These are phyloP conservation scores for Venturia asperata DNA, from an alignment of 2,329 filamentous ascomycete genomes.

Conservation along the genomic window DNA sequence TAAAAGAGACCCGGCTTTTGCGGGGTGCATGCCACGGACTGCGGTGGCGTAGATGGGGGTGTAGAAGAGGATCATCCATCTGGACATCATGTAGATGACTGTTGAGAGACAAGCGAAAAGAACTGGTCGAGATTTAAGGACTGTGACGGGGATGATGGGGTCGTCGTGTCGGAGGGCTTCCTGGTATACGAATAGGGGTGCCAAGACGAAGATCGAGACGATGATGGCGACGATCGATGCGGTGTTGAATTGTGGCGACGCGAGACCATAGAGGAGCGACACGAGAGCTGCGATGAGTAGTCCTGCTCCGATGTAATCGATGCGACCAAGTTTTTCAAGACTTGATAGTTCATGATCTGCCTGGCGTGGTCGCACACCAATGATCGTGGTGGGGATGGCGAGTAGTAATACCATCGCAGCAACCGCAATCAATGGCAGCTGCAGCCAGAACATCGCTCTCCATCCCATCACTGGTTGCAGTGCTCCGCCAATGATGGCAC, in stretches of 20 bases:
- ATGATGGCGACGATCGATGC: slow-evolving; percentile 46
- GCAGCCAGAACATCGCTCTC: slow-evolving; percentile 66
- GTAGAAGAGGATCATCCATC: slow-evolving; percentile 77
- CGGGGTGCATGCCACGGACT: slow-evolving; percentile 62
- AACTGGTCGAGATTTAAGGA: slow-evolving; percentile 63
- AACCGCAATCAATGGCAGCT: slow-evolving; percentile 57
- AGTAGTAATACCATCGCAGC: slow-evolving; percentile 57
- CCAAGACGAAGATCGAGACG: slow-evolving; percentile 49
- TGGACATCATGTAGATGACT: slow-evolving; percentile 69
- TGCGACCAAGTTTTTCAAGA: slow-evolving; percentile 46
- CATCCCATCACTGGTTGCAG: slow-evolving; percentile 60
- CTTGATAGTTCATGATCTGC: slow-evolving; percentile 25
- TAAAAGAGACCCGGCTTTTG: slow-evolving; percentile 65
- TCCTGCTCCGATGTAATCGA: slow-evolving; percentile 69
- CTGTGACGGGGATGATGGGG: slow-evolving; percentile 65
- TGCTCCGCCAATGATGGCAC: slow-evolving; percentile 62
- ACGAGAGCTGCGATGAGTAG: slow-evolving; percentile 60
- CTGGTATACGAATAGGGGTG: slow-evolving; percentile 52
- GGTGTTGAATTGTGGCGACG: slow-evolving; percentile 54
- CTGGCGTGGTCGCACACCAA: slow-evolving; percentile 9
- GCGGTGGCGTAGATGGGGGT: slow-evolving; percentile 72
- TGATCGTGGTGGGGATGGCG: slow-evolving; percentile 50
- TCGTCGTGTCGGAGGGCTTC: slow-evolving; percentile 59
- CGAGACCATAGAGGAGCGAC: slow-evolving; percentile 64
- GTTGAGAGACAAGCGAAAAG: slow-evolving; percentile 68